Evolutionary conservation across 495 filamentous ascomycete species (phyloP).

Genomic region (Aspergillus wentii): DNA sequence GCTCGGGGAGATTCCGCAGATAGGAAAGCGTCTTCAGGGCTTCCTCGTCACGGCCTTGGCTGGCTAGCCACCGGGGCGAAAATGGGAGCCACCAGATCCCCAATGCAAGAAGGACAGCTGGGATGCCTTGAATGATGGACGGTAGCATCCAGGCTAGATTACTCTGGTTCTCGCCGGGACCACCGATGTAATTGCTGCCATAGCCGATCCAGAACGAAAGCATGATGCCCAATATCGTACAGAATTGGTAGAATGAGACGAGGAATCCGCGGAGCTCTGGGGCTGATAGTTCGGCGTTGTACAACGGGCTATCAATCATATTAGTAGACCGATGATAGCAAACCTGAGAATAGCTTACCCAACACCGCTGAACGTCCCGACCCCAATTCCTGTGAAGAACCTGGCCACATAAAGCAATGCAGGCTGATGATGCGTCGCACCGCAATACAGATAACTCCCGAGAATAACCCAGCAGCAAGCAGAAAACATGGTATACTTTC

Average conservation of each 20-base stretch:
- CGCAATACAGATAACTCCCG: constrained; percentile 49
- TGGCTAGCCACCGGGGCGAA: constrained; percentile 44
- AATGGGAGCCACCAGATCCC: constrained; percentile 44
- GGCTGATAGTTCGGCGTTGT: constrained; percentile 71
- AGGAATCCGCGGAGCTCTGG: constrained; percentile 72
- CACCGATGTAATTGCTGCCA: constrained; percentile 37
- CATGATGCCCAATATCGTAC: constrained; percentile 70
- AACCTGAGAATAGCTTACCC: too few species aligned
- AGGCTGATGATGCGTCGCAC: constrained; percentile 52
- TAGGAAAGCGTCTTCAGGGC: constrained; percentile 42
- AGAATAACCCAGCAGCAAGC: constrained; percentile 64
- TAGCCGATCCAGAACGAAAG: constrained; percentile 75
- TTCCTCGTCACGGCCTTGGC: constrained; percentile 43
- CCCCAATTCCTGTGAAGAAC: constrained; percentile 63
- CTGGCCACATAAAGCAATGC: constrained; percentile 61
- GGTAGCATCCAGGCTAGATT: constrained; percentile 45
- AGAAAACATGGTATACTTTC: constrained; percentile 66
- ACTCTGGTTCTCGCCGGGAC: constrained; percentile 29
- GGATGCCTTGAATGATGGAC: constrained; percentile 44
- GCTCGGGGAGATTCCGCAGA: constrained; percentile 37
- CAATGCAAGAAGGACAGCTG: constrained; percentile 35
- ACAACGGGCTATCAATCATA: constrained; percentile 63
- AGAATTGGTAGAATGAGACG: constrained; percentile 75
- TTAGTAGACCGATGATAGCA: too few species aligned
- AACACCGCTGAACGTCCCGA: constrained; percentile 54